A percentile compares a stretch with the other conserved stretches of the same genome.
Evolutionary conservation across 805 yeast genomes (phyloP).

Genomic region (Suhomyces canberraensis): DNA sequence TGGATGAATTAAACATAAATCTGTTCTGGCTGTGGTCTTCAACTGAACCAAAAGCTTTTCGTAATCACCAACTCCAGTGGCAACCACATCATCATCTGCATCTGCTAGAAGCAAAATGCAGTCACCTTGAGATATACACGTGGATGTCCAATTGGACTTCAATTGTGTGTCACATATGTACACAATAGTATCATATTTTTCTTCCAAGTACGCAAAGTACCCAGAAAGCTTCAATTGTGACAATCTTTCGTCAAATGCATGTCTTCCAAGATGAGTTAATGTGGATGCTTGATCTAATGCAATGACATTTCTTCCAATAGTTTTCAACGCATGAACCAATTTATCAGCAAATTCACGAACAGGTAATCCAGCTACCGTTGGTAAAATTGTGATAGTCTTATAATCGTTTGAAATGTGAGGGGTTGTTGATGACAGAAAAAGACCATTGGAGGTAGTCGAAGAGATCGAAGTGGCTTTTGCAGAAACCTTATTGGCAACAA

Average conservation of each 20-base stretch:
- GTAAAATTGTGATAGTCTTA: slow-evolving; percentile 81
- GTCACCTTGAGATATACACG: slow-evolving; percentile 94
- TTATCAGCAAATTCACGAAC: slow-evolving; percentile 79
- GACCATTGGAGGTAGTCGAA: slow-evolving; percentile 8
- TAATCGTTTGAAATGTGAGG: slow-evolving; percentile 46
- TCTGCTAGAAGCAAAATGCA: slow-evolving; percentile 88
- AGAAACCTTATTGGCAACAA: slow-evolving; percentile 64
- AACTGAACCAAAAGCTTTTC: slow-evolving; percentile 72
- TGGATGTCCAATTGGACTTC: slow-evolving; percentile 83
- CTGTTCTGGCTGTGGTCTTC: slow-evolving; percentile 84
- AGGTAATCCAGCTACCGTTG: slow-evolving; percentile 78
- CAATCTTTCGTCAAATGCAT: slow-evolving; percentile 82
- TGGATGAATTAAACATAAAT: slow-evolving; percentile 78
- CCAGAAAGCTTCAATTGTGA: slow-evolving; percentile 85
- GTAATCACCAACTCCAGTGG: slow-evolving; percentile 77
- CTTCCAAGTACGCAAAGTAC: slow-evolving; percentile 87
- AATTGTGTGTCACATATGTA: slow-evolving; percentile 85
- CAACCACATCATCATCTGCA: slow-evolving; percentile 56
- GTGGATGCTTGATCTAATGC: slow-evolving; percentile 82
- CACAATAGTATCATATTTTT: slow-evolving; percentile 79
- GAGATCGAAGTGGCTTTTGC: slow-evolving; percentile 10
- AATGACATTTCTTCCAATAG: slow-evolving; percentile 69
- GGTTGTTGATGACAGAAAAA: slow-evolving; percentile 32
- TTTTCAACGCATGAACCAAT: slow-evolving; percentile 66
- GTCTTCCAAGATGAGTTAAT: slow-evolving; percentile 76